phyloP scores from a whole-genome alignment of 257 asterid genomes.

The Przewalskia tangutica region DNA sequence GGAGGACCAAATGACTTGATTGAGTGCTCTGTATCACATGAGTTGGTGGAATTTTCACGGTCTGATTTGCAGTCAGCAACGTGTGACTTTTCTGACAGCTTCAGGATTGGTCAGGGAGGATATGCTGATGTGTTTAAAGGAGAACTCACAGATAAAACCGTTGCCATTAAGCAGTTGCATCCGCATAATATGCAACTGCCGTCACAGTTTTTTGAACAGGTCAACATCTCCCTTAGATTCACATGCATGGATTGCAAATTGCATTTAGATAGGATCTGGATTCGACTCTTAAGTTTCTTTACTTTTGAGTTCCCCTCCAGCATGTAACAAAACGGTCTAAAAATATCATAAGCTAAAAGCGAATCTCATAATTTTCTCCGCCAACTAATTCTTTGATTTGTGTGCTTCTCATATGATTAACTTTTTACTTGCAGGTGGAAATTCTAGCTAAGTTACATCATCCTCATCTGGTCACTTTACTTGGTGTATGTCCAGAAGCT shows the following conservation, averaged over 20 bases:
- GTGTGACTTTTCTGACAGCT: slow-evolving; percentile 63
- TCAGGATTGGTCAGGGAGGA: slow-evolving; percentile 66
- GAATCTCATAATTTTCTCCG: background rate
- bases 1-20: slow-evolving; percentile 9
- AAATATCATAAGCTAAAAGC: background rate
- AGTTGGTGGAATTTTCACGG: slow-evolving; percentile 40
- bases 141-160: slow-evolving; percentile 49
- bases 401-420: background rate
- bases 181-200: slow-evolving; percentile 37
- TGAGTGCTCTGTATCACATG: slow-evolving; percentile 18
- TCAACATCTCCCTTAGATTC: slow-evolving; percentile 8
- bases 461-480: slow-evolving; percentile 49
- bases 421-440: slow-evolving; percentile 38
- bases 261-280: background rate
- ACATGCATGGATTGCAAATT: background rate
- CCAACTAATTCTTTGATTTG: background rate
- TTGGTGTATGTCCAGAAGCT: slow-evolving; percentile 66
- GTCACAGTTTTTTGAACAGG: slow-evolving; percentile 47
- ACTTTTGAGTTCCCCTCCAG: background rate
- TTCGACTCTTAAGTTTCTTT: background rate
- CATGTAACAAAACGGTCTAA: background rate
- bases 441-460: slow-evolving; percentile 43
- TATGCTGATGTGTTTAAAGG: slow-evolving; percentile 69
- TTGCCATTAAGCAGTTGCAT: slow-evolving; percentile 64
- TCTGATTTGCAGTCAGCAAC: slow-evolving; percentile 69